Percentiles rank a stretch among this genome's conserved stretches.
Conservation (phyloP, 2,329 filamentous ascomycete species). For the Neodidymelliopsis sp. region DNA sequence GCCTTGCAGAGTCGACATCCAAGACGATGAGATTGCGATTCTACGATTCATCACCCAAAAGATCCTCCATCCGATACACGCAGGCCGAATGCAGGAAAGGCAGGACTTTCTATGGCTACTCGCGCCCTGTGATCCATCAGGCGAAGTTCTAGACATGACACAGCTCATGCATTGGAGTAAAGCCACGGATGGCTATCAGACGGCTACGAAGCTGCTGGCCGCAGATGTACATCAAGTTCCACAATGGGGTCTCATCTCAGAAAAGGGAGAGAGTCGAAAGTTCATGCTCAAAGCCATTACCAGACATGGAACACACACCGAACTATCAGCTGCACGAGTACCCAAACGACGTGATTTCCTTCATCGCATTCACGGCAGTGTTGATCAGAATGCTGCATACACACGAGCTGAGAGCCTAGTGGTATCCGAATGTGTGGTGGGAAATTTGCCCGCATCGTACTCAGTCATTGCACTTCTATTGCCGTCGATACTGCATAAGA, state of each 20-base stretch:
- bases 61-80: conserved; percentile 35
- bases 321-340: conserved; percentile 44
- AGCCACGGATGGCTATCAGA: conserved; percentile 17
- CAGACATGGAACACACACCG: not conserved
- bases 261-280: conserved; percentile 30
- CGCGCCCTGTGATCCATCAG: conserved; percentile 28
- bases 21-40: conserved; percentile 23
- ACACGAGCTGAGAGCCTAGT: conserved; percentile 60
- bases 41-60: conserved; percentile 36
- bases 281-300: conserved; percentile 24
- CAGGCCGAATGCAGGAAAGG: conserved; percentile 28
- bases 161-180: conserved; percentile 27
- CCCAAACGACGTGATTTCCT: conserved; percentile 68
- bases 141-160: conserved; percentile 6
- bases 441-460: conserved; percentile 56
- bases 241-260: conserved; percentile 35
- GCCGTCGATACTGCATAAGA: conserved; percentile 74
- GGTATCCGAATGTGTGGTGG: conserved; percentile 56
- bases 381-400: conserved; percentile 35
- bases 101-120: conserved; percentile 44
- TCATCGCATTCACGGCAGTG: conserved; percentile 46
- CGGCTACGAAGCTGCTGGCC: conserved; percentile 25
- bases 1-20: conserved; percentile 17
- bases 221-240: conserved; percentile 4
- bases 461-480: conserved; percentile 66